These are phyloP conservation scores for Trichoderma polysporum DNA, from an alignment of 2,329 filamentous ascomycete genomes.

Conservation along the genomic window DNA sequence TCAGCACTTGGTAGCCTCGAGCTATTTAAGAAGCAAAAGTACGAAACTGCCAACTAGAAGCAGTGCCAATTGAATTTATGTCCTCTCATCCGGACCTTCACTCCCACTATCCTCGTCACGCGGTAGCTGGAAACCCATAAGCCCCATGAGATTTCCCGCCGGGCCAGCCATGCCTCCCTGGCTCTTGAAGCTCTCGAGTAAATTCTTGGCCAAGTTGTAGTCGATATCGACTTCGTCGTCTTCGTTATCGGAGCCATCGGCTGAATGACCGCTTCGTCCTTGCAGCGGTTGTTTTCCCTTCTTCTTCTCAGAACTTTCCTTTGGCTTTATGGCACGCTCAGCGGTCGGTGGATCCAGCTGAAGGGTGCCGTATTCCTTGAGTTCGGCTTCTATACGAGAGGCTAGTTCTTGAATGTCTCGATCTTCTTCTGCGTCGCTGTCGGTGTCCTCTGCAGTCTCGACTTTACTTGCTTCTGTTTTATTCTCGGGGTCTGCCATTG, in stretches of 20 bases:
- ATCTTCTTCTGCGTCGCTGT: conserved; percentile 48
- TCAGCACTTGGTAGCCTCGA: not conserved
- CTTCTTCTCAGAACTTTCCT: conserved; percentile 8
- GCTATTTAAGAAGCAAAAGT: not conserved
- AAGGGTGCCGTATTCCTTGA: conserved; percentile 67
- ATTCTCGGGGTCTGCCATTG: conserved; percentile 27
- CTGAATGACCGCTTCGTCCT: conserved; percentile 31
- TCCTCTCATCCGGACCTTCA: not conserved
- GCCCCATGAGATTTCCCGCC: conserved; percentile 78
- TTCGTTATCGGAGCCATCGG: not conserved
- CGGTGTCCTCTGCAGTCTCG: conserved; percentile 18
- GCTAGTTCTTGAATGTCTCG: conserved; percentile 65
- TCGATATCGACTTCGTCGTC: conserved; percentile 72
- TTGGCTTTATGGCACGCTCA: not conserved
- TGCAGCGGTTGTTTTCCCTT: conserved; percentile 14
- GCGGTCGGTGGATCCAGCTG: conserved; percentile 43
- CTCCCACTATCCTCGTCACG: conserved; percentile 62
- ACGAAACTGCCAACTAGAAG: not conserved
- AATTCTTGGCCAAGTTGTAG: conserved; percentile 83
- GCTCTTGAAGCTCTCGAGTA: conserved; percentile 89
- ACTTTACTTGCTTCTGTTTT: not conserved
- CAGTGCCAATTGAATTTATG: not conserved
- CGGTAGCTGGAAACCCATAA: conserved; percentile 82
- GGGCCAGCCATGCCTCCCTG: conserved; percentile 85
- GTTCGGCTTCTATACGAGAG: conserved; percentile 69